Evolutionary conservation across 1,139 yeast genomes (phyloP).

Genomic region (Pichia norvegensis): DNA sequence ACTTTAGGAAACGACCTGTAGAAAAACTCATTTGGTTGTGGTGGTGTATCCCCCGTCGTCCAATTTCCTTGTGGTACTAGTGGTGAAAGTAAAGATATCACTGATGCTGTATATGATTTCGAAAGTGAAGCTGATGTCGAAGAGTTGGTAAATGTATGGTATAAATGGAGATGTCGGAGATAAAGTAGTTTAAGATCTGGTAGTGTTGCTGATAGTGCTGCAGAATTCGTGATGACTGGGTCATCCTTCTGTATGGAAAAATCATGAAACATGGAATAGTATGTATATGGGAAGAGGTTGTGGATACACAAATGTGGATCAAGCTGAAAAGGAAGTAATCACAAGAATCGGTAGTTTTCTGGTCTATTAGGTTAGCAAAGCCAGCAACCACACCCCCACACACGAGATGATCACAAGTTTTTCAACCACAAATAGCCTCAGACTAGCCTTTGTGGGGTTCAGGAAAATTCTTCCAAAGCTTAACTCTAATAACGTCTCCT

Average conservation of each 20-base stretch:
- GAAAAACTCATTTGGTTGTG: conserved; percentile 22
- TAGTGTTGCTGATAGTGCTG: background rate
- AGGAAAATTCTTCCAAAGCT: no score
- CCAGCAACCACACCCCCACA: no score
- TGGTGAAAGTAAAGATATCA: conserved; percentile 26
- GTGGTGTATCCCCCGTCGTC: conserved; percentile 28
- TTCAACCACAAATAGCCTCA: background rate
- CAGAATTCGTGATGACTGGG: background rate
- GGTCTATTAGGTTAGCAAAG: no score
- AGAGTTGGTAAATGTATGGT: conserved; percentile 1
- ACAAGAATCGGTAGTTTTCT: no score
- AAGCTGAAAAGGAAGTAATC: no score
- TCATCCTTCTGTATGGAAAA: background rate
- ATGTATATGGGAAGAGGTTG: no score
- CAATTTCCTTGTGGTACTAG: conserved; percentile 24
- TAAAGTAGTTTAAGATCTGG: conserved; percentile 1
- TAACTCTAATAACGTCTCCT: no score
- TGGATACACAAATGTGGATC: no score
- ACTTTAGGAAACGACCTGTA: conserved; percentile 33
- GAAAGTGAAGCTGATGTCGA: background rate
- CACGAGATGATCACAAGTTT: background rate
- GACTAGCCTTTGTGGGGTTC: background rate
- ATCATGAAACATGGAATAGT: background rate
- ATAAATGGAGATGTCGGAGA: conserved; percentile 2
- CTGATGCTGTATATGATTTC: conserved; percentile 11